Percentiles rank a stretch among this genome's conserved stretches.
phyloP scores from a whole-genome alignment of 768 basidiomycete genomes.

The Suillus decipiens region DNA sequence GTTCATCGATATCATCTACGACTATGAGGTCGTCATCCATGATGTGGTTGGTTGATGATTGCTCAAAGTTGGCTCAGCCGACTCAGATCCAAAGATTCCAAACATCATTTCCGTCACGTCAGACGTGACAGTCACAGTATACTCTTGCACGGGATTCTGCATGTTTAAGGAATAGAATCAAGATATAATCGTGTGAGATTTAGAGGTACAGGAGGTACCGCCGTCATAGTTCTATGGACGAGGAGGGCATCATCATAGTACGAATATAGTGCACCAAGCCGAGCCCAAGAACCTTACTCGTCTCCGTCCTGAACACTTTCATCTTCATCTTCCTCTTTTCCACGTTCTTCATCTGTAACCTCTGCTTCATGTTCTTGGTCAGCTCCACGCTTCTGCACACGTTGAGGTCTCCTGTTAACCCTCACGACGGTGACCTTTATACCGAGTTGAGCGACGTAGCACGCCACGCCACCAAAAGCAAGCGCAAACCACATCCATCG shows the following conservation, averaged over 20 bases:
- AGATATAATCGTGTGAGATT: neutral
- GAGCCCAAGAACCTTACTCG: neutral
- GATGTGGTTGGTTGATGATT: conserved; percentile 14
- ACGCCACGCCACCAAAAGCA: conserved; percentile 43
- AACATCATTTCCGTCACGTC: neutral
- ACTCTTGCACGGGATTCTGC: neutral
- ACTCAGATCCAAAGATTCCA: neutral
- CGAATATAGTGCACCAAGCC: neutral
- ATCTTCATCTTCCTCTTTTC: conserved; percentile 14
- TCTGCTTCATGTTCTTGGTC: neutral
- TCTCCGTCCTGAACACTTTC: conserved; percentile 17
- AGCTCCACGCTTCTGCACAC: neutral
- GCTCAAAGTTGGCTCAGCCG: neutral
- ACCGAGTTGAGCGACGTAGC: conserved; percentile 33
- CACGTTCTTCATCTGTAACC: conserved; percentile 9
- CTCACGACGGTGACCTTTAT: conserved; percentile 6
- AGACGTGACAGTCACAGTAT: neutral
- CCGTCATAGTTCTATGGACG: neutral
- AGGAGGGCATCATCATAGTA: neutral
- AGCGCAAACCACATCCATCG: conserved; percentile 56
- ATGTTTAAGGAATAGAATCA: neutral
- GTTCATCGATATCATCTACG: conserved; percentile 56
- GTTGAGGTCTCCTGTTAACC: conserved; percentile 2
- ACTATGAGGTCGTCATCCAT: conserved; percentile 68
- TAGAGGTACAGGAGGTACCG: neutral